Evolutionary conservation across 352 stramenopile species (phyloP).

Genomic region (Phytopythium montanum): DNA sequence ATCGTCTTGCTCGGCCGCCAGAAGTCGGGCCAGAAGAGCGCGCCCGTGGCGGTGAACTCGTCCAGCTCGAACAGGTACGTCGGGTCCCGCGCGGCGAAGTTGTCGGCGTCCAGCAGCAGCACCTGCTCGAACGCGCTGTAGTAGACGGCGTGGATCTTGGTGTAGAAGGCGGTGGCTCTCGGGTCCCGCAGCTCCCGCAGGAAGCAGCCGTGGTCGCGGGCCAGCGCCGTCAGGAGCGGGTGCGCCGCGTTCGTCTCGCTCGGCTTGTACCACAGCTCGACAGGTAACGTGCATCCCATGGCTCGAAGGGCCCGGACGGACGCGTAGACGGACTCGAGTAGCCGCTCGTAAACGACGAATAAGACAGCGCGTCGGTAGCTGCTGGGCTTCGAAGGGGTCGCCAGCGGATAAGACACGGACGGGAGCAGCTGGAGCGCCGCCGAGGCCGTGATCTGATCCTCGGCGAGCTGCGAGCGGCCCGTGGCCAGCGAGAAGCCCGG

Average conservation of each 20-base stretch:
- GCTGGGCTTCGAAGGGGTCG: too few relatives aligned
- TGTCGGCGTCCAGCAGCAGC: conserved; percentile 76
- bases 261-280: conserved; percentile 70
- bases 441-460: neutral
- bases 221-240: conserved; percentile 39
- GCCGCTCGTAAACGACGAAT: conserved; percentile 51
- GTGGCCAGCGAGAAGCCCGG: conserved; percentile 20
- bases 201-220: conserved; percentile 31
- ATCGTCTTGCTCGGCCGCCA: too few relatives aligned
- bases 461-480: conserved; percentile 20
- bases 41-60: too few relatives aligned
- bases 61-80: conserved; percentile 56
- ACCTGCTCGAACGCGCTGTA: conserved; percentile 76
- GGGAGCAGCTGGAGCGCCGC: neutral
- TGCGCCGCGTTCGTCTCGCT: conserved; percentile 41
- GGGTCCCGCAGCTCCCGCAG: conserved; percentile 65
- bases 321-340: conserved; percentile 48
- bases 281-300: conserved; percentile 40
- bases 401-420: too few relatives aligned
- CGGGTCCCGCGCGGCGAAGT: conserved; percentile 62
- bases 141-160: conserved; percentile 71
- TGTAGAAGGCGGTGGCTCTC: conserved; percentile 49
- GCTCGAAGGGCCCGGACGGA: conserved; percentile 35
- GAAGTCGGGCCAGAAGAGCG: too few relatives aligned
- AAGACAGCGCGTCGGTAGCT: conserved; percentile 35